Conservation (phyloP, 2,329 filamentous ascomycete genomes). For the Venturiaceae sp. region DNA sequence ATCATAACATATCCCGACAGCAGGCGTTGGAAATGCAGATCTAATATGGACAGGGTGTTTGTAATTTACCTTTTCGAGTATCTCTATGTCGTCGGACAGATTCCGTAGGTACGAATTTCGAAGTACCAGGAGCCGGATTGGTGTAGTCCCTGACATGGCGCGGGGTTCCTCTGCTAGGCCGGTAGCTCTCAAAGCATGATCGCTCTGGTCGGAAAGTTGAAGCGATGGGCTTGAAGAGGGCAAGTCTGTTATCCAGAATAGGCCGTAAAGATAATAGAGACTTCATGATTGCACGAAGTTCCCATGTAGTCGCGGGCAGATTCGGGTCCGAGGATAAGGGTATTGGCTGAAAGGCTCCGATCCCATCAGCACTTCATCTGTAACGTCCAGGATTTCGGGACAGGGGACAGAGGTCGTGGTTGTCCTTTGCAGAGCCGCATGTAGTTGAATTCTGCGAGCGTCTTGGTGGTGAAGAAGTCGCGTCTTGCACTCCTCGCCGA, state of each 20-base stretch:
- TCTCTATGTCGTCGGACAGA: no score
- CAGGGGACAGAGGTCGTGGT: neutral
- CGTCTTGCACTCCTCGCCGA: neutral
- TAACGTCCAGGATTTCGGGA: neutral
- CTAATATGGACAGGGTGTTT: no score
- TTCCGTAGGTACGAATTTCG: neutral
- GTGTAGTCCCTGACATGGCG: neutral
- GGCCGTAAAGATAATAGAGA: neutral
- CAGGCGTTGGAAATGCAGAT: no score
- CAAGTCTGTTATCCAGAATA: neutral
- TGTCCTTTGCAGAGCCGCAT: neutral
- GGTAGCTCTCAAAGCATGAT: neutral
- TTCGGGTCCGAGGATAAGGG: neutral
- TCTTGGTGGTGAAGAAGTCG: neutral
- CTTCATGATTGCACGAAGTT: neutral
- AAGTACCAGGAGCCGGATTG: neutral
- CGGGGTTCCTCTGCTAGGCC: neutral
- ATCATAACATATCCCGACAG: no score
- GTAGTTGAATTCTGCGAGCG: neutral
- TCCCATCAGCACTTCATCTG: neutral
- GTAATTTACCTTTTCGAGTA: neutral
- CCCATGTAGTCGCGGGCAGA: neutral
- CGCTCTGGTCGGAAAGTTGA: neutral
- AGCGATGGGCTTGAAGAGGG: neutral
- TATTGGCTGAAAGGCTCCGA: neutral